phyloP scores from a whole-genome alignment of 208 protist genomes.

The Leishmania mexicana region DNA sequence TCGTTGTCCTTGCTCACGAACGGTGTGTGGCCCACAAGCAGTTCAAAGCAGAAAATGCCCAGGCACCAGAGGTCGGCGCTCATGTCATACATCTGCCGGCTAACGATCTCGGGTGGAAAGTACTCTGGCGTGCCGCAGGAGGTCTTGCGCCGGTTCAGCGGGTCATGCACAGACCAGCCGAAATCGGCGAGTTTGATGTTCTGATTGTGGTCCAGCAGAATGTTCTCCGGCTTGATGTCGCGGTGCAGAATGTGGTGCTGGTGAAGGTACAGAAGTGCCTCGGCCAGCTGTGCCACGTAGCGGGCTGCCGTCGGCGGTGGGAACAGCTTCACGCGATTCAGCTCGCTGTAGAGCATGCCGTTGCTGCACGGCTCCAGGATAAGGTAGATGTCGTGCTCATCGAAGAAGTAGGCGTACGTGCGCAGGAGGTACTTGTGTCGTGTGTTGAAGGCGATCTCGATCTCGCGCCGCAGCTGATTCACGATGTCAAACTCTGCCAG shows the following conservation, averaged over 20 bases:
- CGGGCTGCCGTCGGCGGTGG: constrained; percentile 82
- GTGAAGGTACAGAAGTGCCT: constrained; percentile 97
- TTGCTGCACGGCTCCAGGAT: constrained; percentile 98
- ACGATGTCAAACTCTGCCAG: constrained; percentile 95
- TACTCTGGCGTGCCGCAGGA: constrained; percentile 99
- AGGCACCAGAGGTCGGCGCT: constrained; percentile 96
- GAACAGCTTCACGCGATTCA: constrained; percentile 92
- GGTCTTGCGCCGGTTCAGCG: constrained; percentile 91
- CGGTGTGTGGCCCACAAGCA: constrained; percentile 95
- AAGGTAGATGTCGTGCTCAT: constrained; percentile 97
- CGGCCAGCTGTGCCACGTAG: constrained; percentile 94
- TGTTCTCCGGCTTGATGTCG: constrained; percentile 96
- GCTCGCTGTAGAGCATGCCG: constrained; percentile 98
- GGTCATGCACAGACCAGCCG: constrained; percentile 98
- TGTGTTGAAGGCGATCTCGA: constrained; percentile 99
- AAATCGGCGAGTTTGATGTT: constrained; percentile 99
- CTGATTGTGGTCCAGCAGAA: constrained; percentile 90
- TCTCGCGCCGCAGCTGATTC: constrained; percentile 98
- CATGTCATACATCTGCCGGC: constrained; percentile 87
- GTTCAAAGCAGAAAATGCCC: constrained; percentile 98
- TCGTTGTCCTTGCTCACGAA: constrained; percentile 91
- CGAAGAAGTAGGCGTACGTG: constrained; percentile 98
- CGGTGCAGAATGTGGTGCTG: constrained; percentile 97
- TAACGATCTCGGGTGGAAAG: constrained; percentile 99
- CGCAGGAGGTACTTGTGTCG: constrained; percentile 98